Evolutionary conservation across 2,329 filamentous ascomycete genomes (phyloP), one percentile per base, ranked within the genome.

Genomic region (Colletotrichum tofieldiae): DNA sequence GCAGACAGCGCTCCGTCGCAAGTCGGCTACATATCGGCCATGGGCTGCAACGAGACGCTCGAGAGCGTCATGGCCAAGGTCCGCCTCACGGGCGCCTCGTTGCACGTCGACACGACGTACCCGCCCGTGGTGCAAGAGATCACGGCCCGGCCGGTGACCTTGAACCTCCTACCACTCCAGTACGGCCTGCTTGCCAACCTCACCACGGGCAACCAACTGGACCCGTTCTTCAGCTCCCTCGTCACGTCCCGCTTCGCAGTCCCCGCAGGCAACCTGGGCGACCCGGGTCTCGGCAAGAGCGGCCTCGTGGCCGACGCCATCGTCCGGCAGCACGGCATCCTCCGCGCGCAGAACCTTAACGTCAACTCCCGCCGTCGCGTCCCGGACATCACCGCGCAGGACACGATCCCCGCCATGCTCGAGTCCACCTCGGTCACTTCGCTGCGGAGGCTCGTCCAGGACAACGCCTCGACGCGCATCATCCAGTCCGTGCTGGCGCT

Each of bases 41-140:
- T 84, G 65, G 78, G 79, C 26, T 84, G 83, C 74, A 84, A 84
- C 75, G 82, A 84, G 74, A 78, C 79, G 2, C 72, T 81, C 2
- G 75, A 82, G 74, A 78, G 77, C 9, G 75, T 81, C 9, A 74
- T 77, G 18, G 71, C 76, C 2, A 62, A 73, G n/a, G 75, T 77
- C 2, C 60, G 74, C 1, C 73, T 81, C 2, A 73, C 76, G 14
- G 79, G 78, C 1, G 26, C 73, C 1, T 67, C 64, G 5, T 67
- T 81, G 41, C 75, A 66, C 2, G 78, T 84, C 39, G 78, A 81
- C 56, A 72, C 77, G 0, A 67, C 65, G 11, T 67, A 77, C 7
- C 78, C 79, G 1, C 82, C 82, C 0, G 63, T 73, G 4, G 72
- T 76, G 8, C 63, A 77, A 9, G 78, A 81, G n/a, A 60, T 32